Conservation (phyloP, 1,284 basidiomycete species). For the Moesziomyces sp. region DNA sequence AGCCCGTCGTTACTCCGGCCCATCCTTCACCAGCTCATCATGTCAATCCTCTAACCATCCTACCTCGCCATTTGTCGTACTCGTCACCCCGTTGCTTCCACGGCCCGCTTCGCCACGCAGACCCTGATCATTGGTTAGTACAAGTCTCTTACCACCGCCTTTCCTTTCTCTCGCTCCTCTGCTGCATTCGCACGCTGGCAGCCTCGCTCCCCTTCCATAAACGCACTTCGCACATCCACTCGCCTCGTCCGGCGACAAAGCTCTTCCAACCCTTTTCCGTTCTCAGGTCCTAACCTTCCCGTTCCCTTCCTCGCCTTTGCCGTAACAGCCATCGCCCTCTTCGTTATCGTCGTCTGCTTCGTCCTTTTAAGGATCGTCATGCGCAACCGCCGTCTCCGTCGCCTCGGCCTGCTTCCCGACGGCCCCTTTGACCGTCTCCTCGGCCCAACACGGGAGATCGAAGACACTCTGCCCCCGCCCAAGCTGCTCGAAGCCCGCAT, state of each 20-base stretch:
- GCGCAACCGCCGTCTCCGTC: slow-evolving; percentile 56
- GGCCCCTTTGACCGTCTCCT: slow-evolving; percentile 50
- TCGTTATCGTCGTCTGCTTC: slow-evolving; percentile 62
- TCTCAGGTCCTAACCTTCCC: slow-evolving; percentile 38
- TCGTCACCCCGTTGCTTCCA: not conserved
- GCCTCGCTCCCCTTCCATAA: not conserved
- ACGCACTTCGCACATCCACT: not conserved
- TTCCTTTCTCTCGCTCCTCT: slow-evolving; percentile 5
- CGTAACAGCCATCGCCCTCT: slow-evolving; percentile 61
- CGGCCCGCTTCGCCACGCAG: slow-evolving; percentile 16
- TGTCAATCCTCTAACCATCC: slow-evolving; percentile 6
- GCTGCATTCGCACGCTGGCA: not conserved
- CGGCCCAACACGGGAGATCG: slow-evolving; percentile 45
- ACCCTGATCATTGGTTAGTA: slow-evolving; percentile 62
- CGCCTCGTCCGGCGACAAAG: slow-evolving; percentile 31
- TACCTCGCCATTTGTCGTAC: not conserved
- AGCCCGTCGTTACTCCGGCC: not conserved
- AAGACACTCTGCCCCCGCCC: slow-evolving; percentile 56
- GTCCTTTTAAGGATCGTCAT: slow-evolving; percentile 61
- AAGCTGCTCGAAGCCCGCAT: slow-evolving; percentile 62
- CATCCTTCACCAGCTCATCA: slow-evolving; percentile 13
- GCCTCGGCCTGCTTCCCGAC: slow-evolving; percentile 55
- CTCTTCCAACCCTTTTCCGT: slow-evolving; percentile 1
- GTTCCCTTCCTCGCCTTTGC: slow-evolving; percentile 55
- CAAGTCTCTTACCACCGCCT: slow-evolving; percentile 9